phyloP scores from a whole-genome alignment of 371 early-diverging fungal genomes.

The Mortierella polycephala region DNA sequence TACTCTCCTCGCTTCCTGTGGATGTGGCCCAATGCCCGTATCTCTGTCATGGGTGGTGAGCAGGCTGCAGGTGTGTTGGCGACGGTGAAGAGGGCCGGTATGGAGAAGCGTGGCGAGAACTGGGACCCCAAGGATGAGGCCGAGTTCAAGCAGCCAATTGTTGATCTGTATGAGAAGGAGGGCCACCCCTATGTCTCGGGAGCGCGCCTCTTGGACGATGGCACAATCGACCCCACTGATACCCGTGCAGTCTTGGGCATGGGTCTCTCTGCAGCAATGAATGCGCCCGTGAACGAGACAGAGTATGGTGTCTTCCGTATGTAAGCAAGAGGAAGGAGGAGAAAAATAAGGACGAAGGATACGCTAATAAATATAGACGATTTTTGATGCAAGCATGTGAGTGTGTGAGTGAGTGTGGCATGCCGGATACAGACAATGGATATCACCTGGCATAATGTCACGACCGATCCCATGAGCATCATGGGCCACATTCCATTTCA shows the following conservation, averaged over 20 bases:
- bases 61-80: slow-evolving; percentile 96
- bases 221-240: slow-evolving; percentile 93
- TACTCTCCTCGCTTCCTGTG: slow-evolving; percentile 96
- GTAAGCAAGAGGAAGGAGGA: slow-evolving; percentile 62
- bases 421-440: no score
- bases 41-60: slow-evolving; percentile 99
- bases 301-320: slow-evolving; percentile 97
- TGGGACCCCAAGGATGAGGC: slow-evolving; percentile 82
- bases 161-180: slow-evolving; percentile 90
- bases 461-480: no score
- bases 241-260: slow-evolving; percentile 92
- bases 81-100: slow-evolving; percentile 88
- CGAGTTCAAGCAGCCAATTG: slow-evolving; percentile 88
- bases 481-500: no score
- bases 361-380: no score
- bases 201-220: slow-evolving; percentile 97
- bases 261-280: slow-evolving; percentile 85
- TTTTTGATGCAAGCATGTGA: no score
- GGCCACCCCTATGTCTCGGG: slow-evolving; percentile 95
- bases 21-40: slow-evolving; percentile 97
- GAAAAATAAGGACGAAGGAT: no score
- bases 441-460: no score
- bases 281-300: slow-evolving; percentile 82
- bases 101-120: slow-evolving; percentile 81
- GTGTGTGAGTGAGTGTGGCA: no score